These are phyloP conservation scores for Vickermania ingenoplastis DNA, from an alignment of 208 protist genomes.

Conservation along the genomic window DNA sequence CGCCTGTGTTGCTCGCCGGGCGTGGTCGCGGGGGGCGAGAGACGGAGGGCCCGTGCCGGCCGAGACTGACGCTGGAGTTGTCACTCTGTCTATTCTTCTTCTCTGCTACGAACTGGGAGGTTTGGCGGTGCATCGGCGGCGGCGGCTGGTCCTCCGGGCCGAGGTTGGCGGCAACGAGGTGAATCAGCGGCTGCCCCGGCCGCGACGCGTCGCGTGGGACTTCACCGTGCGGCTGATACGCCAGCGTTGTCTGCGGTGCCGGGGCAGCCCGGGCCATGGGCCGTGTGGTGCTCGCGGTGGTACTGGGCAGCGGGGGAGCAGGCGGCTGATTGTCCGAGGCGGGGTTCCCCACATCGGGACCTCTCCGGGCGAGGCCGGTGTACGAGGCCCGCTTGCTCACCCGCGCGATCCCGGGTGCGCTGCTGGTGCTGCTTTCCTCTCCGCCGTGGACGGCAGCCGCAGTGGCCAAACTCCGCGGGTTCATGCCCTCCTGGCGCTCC, in stretches of 20 bases:
- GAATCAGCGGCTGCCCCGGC: background rate
- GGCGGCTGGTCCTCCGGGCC: background rate
- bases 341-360: too few species aligned
- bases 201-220: conserved; percentile 7
- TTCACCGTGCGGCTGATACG: conserved; percentile 18
- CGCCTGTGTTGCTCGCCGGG: background rate
- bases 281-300: conserved; percentile 1
- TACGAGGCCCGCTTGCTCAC: conserved; percentile 6
- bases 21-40: too few species aligned
- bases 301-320: background rate
- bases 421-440: conserved; percentile 7
- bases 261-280: conserved; percentile 12
- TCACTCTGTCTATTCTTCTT: background rate
- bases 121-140: background rate
- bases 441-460: conserved; percentile 14
- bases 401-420: background rate
- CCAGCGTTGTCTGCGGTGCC: conserved; percentile 6
- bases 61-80: background rate
- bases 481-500: background rate
- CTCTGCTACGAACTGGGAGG: background rate
- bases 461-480: background rate
- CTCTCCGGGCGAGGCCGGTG: background rate
- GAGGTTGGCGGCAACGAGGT: conserved; percentile 1
- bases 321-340: background rate
- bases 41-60: background rate